Conservation (phyloP, 495 filamentous ascomycete species). For the Lasiosphaeriaceae sp. region DNA sequence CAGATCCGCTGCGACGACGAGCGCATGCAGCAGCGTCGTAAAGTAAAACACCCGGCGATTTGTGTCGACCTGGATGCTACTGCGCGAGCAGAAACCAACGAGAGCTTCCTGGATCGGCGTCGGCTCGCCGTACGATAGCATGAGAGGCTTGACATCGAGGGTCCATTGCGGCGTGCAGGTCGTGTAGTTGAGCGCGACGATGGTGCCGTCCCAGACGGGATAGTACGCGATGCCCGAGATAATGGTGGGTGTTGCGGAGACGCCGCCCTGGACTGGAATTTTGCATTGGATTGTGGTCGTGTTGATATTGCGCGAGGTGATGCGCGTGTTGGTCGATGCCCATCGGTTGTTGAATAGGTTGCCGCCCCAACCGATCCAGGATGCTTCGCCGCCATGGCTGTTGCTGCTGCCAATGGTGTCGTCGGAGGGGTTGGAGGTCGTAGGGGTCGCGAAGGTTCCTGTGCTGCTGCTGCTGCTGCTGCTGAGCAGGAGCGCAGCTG, state of each 20-base stretch:
- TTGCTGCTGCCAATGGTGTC: no score
- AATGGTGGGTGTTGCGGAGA: conserved; percentile 29
- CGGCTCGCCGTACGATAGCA: conserved; percentile 17
- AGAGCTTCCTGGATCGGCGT: conserved; percentile 3
- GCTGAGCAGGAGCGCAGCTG: no score
- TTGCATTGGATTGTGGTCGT: conserved; percentile 16
- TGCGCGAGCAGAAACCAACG: conserved; percentile 5
- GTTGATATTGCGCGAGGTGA: conserved; percentile 20
- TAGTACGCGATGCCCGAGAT: conserved; percentile 26
- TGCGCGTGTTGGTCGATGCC: conserved; percentile 17
- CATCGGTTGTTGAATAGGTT: conserved; percentile 24
- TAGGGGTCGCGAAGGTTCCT: no score
- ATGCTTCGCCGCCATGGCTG: background rate
- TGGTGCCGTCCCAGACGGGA: conserved; percentile 32
- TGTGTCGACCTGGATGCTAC: conserved; percentile 26
- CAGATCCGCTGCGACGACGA: conserved; percentile 33
- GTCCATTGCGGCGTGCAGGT: conserved; percentile 29
- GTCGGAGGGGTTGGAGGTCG: no score
- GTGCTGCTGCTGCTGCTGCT: no score
- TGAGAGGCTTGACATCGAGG: conserved; percentile 25
- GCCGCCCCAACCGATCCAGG: conserved; percentile 11
- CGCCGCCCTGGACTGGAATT: conserved; percentile 15
- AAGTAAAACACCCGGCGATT: conserved; percentile 28
- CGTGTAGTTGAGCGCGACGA: conserved; percentile 31
- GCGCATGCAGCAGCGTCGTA: conserved; percentile 26